Evolutionary conservation across 768 basidiomycete genomes (phyloP).

Genomic region (Melanogaster broomeanus): DNA sequence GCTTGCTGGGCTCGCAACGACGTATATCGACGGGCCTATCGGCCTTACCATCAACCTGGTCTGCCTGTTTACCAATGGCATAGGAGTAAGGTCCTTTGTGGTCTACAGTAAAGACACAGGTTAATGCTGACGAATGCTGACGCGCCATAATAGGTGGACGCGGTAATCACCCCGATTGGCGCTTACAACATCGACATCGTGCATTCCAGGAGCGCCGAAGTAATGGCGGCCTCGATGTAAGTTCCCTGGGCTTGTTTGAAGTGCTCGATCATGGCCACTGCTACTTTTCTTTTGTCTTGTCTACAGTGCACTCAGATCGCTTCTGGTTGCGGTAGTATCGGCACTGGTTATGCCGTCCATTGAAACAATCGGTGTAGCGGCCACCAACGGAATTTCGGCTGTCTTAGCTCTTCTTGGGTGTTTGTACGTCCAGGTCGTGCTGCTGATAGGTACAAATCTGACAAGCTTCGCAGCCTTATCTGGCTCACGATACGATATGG

Average conservation of each 20-base stretch:
- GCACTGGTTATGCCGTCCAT: conserved; percentile 42
- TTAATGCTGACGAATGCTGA: not conserved
- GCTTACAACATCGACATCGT: conserved; percentile 64
- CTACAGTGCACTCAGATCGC: conserved; percentile 22
- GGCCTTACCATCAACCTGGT: conserved; percentile 54
- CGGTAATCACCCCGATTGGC: conserved; percentile 53
- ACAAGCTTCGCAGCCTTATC: conserved; percentile 42
- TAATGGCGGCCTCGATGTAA: conserved; percentile 57
- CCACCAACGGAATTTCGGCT: conserved; percentile 50
- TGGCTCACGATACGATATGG: conserved; percentile 58
- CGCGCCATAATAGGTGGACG: conserved; percentile 45
- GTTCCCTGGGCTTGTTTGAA: conserved; percentile 17
- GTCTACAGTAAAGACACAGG: not conserved
- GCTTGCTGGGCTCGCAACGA: conserved; percentile 48
- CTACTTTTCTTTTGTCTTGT: no score
- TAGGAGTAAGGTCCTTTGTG: conserved; percentile 48
- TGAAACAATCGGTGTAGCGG: conserved; percentile 49
- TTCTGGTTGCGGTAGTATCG: conserved; percentile 15
- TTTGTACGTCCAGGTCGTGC: conserved; percentile 40
- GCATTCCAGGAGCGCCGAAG: conserved; percentile 62
- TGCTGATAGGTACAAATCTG: not conserved
- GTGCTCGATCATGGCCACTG: not conserved
- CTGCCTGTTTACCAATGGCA: conserved; percentile 62
- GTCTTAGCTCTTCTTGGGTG: conserved; percentile 51
- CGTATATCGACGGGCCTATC: conserved; percentile 47